Evolutionary conservation across 306 rosid genomes (phyloP).

Genomic region (Hippophae gyantsensis): DNA sequence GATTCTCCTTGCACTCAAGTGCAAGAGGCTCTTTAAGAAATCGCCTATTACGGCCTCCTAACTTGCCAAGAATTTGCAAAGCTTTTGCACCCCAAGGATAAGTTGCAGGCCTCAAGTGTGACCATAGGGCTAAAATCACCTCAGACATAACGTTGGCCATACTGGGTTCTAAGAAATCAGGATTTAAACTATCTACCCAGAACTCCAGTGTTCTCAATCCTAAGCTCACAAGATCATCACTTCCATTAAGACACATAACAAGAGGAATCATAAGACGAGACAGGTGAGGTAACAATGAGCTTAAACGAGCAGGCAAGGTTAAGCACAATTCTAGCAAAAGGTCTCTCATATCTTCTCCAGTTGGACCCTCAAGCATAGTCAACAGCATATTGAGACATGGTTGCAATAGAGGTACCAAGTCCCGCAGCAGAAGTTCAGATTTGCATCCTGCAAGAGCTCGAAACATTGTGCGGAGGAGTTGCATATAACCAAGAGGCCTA

Average conservation of each 20-base stretch:
- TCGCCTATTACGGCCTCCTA: conserved; percentile 97
- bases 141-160: conserved; percentile 95
- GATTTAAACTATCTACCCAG: conserved; percentile 98
- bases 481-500: conserved; percentile 92
- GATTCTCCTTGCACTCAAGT: conserved; percentile 94
- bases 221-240: conserved; percentile 80
- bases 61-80: conserved; percentile 93
- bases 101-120: conserved; percentile 85
- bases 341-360: conserved; percentile 93
- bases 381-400: conserved; percentile 94
- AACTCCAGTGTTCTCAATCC: conserved; percentile 94
- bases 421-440: conserved; percentile 89
- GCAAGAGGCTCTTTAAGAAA: conserved; percentile 93
- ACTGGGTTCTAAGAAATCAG: conserved; percentile 96
- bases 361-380: conserved; percentile 95
- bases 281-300: conserved; percentile 84
- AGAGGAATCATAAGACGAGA: conserved; percentile 96
- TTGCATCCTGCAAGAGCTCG: conserved; percentile 85
- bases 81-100: conserved; percentile 96
- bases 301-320: conserved; percentile 95
- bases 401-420: conserved; percentile 78
- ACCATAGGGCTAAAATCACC: conserved; percentile 90
- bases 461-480: conserved; percentile 81
- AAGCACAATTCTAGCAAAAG: conserved; percentile 89
- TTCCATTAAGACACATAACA: conserved; percentile 83